Evolutionary conservation across 805 yeast genomes (phyloP).

Genomic region (Spencermartinsiella europaea): DNA sequence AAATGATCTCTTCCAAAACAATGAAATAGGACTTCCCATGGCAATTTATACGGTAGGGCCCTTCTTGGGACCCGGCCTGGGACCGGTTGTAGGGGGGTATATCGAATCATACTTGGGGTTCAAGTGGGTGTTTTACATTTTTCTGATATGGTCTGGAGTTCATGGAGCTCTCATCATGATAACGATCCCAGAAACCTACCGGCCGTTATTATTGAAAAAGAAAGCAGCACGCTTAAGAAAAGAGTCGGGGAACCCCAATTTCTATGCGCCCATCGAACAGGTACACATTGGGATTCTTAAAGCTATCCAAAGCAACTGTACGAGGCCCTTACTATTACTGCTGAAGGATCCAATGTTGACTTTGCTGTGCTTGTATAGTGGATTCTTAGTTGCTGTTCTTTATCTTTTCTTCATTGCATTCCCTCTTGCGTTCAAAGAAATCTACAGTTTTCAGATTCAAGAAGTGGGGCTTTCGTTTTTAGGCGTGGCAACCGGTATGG

Average conservation of each 20-base stretch:
- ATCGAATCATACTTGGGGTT: slow-evolving; percentile 56
- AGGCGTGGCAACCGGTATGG: slow-evolving; percentile 63
- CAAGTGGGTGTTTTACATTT: slow-evolving; percentile 67
- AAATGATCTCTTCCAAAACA: slow-evolving; percentile 66
- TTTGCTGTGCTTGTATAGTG: slow-evolving; percentile 50
- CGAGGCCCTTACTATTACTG: slow-evolving; percentile 48
- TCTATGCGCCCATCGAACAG: slow-evolving; percentile 40
- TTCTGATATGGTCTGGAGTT: slow-evolving; percentile 57
- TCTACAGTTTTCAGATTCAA: slow-evolving; percentile 44
- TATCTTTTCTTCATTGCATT: slow-evolving; percentile 57
- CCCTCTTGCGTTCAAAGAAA: slow-evolving; percentile 47
- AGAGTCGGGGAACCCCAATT: slow-evolving; percentile 34
- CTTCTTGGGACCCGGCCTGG: slow-evolving; percentile 69
- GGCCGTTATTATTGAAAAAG: slow-evolving; percentile 68
- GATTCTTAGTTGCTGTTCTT: slow-evolving; percentile 51
- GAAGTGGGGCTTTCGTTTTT: slow-evolving; percentile 57
- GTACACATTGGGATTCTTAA: slow-evolving; percentile 3
- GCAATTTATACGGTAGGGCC: slow-evolving; percentile 74
- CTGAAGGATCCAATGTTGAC: slow-evolving; percentile 51
- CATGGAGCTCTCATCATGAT: slow-evolving; percentile 43
- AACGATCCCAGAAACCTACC: slow-evolving; percentile 63
- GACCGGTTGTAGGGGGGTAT: slow-evolving; percentile 57
- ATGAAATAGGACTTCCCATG: slow-evolving; percentile 67
- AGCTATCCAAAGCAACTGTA: slow-evolving; percentile 36
- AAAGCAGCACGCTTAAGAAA: slow-evolving; percentile 58